Evolutionary conservation across 306 rosid species (phyloP).

Genomic region (Bauhinia variegata): DNA sequence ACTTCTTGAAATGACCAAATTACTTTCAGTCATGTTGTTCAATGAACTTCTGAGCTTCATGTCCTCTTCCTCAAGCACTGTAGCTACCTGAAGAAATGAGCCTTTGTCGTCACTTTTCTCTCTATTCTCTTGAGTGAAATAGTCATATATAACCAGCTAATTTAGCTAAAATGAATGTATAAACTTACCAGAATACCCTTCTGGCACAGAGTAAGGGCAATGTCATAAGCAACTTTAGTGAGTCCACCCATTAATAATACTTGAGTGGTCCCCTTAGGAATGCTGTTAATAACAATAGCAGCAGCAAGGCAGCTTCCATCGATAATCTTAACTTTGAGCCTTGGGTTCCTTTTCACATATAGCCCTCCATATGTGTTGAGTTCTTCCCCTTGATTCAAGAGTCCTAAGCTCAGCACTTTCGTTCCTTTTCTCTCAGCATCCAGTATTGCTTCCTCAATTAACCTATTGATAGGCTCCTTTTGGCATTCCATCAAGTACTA

Average conservation of each 20-base stretch:
- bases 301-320: constrained; percentile 53
- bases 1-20: constrained; percentile 35
- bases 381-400: constrained; percentile 39
- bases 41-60: constrained; percentile 39
- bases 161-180: no score
- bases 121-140: no score
- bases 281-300: constrained; percentile 39
- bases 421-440: neutral
- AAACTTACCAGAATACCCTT: constrained; percentile 39
- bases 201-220: constrained; percentile 38
- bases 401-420: constrained; percentile 9
- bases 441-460: constrained; percentile 11
- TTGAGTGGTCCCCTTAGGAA: constrained; percentile 48
- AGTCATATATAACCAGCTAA: no score
- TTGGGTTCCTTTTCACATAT: constrained; percentile 38
- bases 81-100: constrained; percentile 34
- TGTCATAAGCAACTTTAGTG: constrained; percentile 47
- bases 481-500: neutral
- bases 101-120: no score
- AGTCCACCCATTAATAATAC: constrained; percentile 48
- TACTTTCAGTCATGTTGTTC: neutral
- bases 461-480: neutral
- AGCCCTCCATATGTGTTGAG: constrained; percentile 46
- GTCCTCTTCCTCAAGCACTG: constrained; percentile 29
- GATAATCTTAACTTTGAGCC: constrained; percentile 43